Conservation (phyloP, 2,329 filamentous ascomycete species). For the Epichloe coenophiala region DNA sequence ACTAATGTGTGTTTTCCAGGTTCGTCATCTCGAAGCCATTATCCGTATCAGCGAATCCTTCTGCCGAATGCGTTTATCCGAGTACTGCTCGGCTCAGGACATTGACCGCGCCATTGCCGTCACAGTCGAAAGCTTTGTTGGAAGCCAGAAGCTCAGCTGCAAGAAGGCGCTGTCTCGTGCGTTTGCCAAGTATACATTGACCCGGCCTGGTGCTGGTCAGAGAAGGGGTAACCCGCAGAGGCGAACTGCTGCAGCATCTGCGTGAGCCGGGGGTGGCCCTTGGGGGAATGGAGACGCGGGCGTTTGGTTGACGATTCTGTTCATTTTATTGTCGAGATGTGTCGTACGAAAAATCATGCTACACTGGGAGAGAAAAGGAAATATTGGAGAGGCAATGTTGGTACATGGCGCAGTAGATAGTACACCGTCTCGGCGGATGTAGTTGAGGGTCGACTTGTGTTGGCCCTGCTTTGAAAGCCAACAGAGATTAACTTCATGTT, state of each 20-base stretch:
- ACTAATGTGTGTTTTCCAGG: conserved; percentile 34
- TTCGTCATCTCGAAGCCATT: conserved; percentile 94
- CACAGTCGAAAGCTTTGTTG: conserved; percentile 90
- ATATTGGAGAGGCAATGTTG: too few species aligned
- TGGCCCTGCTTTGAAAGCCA: too few species aligned
- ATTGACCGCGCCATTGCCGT: conserved; percentile 97
- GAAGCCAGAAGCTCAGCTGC: conserved; percentile 90
- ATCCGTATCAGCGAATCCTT: conserved; percentile 92
- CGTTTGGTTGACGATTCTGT: not conserved
- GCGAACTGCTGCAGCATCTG: conserved; percentile 1
- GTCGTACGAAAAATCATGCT: not conserved
- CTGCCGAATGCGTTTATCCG: conserved; percentile 94
- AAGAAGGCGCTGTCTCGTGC: conserved; percentile 91
- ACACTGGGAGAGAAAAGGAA: not conserved
- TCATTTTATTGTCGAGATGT: not conserved
- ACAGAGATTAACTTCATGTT: too few species aligned
- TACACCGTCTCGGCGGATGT: too few species aligned
- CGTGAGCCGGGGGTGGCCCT: not conserved
- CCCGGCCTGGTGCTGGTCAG: conserved; percentile 28
- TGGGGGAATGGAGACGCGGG: not conserved
- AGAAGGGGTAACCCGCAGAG: conserved; percentile 7
- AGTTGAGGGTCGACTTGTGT: too few species aligned
- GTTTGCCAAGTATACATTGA: conserved; percentile 83
- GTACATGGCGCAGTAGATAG: not conserved
- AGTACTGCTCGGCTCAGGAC: conserved; percentile 80